Conservation (phyloP, 2,329 filamentous ascomycete species). For the Fusarium fujikuroi region DNA sequence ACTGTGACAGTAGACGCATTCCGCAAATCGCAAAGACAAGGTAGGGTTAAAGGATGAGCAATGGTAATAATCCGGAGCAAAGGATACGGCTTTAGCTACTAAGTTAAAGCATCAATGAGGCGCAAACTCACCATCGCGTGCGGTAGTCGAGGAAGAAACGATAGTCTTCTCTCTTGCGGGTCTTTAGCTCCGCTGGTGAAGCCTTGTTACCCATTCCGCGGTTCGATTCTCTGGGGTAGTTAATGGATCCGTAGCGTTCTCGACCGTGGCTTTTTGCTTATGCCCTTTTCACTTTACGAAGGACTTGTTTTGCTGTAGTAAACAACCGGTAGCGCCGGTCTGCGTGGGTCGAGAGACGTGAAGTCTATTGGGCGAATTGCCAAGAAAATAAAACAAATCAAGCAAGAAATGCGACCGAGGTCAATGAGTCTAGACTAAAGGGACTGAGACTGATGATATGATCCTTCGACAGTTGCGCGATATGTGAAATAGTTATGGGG, state of each 20-base stretch:
- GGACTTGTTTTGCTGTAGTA: neutral
- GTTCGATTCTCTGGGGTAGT: conserved; percentile 1
- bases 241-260: conserved; percentile 5
- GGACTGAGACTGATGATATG: conserved; percentile 4
- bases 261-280: conserved; percentile 2
- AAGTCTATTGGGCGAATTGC: conserved; percentile 8
- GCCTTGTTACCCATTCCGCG: conserved; percentile 27
- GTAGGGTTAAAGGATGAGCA: neutral
- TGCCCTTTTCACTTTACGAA: neutral
- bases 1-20: conserved; percentile 6
- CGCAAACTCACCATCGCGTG: conserved; percentile 76
- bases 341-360: conserved; percentile 19
- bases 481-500: neutral
- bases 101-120: conserved; percentile 1
- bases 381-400: conserved; percentile 3
- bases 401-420: conserved; percentile 6
- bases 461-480: neutral
- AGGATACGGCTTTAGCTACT: neutral
- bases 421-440: conserved; percentile 19
- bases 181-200: conserved; percentile 60
- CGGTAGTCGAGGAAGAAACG: conserved; percentile 82
- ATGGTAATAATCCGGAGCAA: neutral
- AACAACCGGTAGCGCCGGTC: conserved; percentile 10
- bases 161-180: conserved; percentile 77
- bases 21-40: conserved; percentile 5